phyloP scores from a whole-genome alignment of 768 basidiomycete species.

The Tricholoma furcatifolium region DNA sequence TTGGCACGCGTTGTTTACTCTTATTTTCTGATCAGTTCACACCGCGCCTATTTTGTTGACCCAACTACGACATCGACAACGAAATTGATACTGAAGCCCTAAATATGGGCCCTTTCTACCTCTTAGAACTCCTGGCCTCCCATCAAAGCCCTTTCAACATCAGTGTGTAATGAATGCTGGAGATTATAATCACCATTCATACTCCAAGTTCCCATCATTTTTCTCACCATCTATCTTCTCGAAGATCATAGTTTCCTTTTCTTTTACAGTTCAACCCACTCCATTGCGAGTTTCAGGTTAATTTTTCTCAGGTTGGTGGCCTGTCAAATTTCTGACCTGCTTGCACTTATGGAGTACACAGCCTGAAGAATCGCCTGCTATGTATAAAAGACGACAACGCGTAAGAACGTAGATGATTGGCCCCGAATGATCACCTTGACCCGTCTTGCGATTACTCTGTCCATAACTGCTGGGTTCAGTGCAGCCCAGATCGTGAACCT shows the following conservation, averaged over 20 bases:
- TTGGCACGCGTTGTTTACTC: no score
- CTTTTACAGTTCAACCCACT: not conserved
- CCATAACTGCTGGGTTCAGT: conserved; percentile 2
- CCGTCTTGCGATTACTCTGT: not conserved
- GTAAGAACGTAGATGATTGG: not conserved
- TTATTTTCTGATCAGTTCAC: no score
- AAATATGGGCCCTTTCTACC: no score
- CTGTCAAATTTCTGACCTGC: not conserved
- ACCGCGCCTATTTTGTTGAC: no score
- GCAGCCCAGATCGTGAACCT: conserved; percentile 34
- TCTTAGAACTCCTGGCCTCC: no score
- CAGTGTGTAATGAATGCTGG: not conserved
- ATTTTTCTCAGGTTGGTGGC: not conserved
- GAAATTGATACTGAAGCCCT: no score
- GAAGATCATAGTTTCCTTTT: no score
- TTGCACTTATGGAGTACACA: not conserved
- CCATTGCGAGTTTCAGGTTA: not conserved
- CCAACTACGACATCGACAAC: no score
- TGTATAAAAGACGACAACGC: not conserved
- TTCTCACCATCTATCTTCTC: not conserved
- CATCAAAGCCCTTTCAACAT: no score
- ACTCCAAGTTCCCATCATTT: not conserved
- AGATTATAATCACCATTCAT: no score
- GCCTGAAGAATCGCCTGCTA: no score
- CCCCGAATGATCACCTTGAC: not conserved